phyloP scores from a whole-genome alignment of 805 yeast genomes.

The Candida qinlingensis region DNA sequence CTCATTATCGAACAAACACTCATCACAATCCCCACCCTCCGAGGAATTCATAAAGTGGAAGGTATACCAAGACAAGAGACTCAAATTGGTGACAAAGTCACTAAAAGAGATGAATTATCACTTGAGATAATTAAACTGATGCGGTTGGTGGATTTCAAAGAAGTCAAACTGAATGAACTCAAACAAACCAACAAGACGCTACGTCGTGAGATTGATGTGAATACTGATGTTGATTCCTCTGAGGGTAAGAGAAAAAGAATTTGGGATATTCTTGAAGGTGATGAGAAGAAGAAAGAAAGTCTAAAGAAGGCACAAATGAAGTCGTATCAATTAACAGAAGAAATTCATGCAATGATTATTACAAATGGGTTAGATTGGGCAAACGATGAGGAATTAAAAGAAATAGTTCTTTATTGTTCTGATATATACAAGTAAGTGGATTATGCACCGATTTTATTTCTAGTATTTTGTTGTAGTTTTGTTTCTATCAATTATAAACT shows the following conservation, averaged over 20 bases:
- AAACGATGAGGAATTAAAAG: slow-evolving; percentile 24
- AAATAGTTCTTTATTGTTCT: slow-evolving; percentile 19
- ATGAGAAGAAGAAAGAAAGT: neutral
- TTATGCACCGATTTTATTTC: too few relatives aligned
- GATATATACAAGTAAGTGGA: slow-evolving; percentile 1
- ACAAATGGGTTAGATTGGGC: slow-evolving; percentile 31
- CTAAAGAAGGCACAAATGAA: slow-evolving; percentile 4
- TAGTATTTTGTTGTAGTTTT: neutral
- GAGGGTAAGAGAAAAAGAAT: too few relatives aligned
- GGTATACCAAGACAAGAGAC: slow-evolving; percentile 17
- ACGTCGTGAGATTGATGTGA: neutral
- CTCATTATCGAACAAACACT: slow-evolving; percentile 15
- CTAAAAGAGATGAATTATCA: slow-evolving; percentile 13
- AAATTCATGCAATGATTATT: slow-evolving; percentile 28
- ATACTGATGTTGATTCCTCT: too few relatives aligned
- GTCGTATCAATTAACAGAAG: slow-evolving; percentile 9
- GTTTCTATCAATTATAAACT: slow-evolving; percentile 7
- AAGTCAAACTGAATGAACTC: neutral
- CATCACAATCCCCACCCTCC: slow-evolving; percentile 16
- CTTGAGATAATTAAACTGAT: slow-evolving; percentile 8
- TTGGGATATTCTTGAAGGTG: neutral
- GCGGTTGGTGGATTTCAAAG: neutral
- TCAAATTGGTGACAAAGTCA: slow-evolving; percentile 8
- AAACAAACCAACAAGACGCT: neutral
- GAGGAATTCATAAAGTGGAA: slow-evolving; percentile 24